phyloP scores from a whole-genome alignment of 495 filamentous ascomycete species.

The Ascodesmis nigricans region DNA sequence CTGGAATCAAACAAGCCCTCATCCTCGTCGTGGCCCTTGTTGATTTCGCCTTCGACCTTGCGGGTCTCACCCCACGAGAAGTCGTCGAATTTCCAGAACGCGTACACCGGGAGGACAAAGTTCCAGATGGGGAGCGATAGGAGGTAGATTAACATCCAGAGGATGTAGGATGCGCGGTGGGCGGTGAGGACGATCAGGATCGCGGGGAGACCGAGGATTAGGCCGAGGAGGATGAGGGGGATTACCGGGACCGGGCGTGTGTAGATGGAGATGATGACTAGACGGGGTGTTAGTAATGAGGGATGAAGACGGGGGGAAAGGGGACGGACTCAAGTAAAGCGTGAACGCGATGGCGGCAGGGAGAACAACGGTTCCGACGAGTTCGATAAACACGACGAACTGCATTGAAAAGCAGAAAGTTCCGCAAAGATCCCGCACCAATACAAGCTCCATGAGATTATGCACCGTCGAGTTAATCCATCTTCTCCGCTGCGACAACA shows the following conservation, averaged over 20 bases:
- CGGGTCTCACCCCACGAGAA: slow-evolving; percentile 98
- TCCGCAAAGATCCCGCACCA: slow-evolving; percentile 89
- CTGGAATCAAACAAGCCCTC: slow-evolving; percentile 95
- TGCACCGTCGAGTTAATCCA: slow-evolving; percentile 99
- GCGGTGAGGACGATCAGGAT: slow-evolving; percentile 87
- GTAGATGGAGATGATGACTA: slow-evolving; percentile 72
- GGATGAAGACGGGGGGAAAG: not conserved
- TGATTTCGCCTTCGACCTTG: slow-evolving; percentile 75
- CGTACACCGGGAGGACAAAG: slow-evolving; percentile 79
- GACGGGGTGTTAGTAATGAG: slow-evolving; percentile 13
- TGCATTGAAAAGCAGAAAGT: slow-evolving; percentile 99
- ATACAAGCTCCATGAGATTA: slow-evolving; percentile 91
- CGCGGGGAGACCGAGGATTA: slow-evolving; percentile 86
- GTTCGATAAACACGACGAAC: slow-evolving; percentile 89
- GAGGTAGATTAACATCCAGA: slow-evolving; percentile 95
- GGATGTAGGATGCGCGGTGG: slow-evolving; percentile 78
- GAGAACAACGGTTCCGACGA: slow-evolving; percentile 82
- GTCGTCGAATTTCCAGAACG: slow-evolving; percentile 99
- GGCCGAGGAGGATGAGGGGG: slow-evolving; percentile 66
- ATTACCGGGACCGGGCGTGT: slow-evolving; percentile 70
- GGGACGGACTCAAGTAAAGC: slow-evolving; percentile 52
- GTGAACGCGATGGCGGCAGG: slow-evolving; percentile 94
- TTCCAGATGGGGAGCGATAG: slow-evolving; percentile 93
- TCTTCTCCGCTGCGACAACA: slow-evolving; percentile 79
- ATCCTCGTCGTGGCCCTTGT: slow-evolving; percentile 55